Evolutionary conservation across 345 rosid species (phyloP), one percentile per base, ranked within the genome.

Genomic region (Clausena lansium): DNA sequence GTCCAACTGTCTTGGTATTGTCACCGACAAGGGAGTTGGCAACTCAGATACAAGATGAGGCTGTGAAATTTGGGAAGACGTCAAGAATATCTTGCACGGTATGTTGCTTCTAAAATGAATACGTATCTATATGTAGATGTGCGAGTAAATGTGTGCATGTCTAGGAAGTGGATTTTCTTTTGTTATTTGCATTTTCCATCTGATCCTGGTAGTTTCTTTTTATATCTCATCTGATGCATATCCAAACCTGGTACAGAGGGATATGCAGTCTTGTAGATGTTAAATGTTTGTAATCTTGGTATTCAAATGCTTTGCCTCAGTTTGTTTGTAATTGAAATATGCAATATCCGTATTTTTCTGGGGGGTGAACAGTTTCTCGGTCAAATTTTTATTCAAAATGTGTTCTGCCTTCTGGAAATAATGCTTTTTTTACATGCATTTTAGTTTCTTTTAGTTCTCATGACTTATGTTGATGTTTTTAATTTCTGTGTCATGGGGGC

Each of bases 1-100:
- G 99, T 77, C 99, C 99, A 52, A 91, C 97, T 67, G 92, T 94
- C 71, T 78, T 96, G 89, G 93, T 96, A 64, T 73, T 96, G 85
- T 92, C 99, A 63, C 99, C 99, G 52, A 96, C 99, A 10, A 92
- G 99, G 86, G 99, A 96, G 83, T 86, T 96, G 88, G 99, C 99
- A 15, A 91, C 97, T 25, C 99, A 96, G 78, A 96, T 96, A 78
- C 98, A 89, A 84, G 97, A 84, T 41, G 99, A 96, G 85, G 98
- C 97, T 75, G 87, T 86, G 78, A 96, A 96, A 79, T 96, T 96
- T 86, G 99, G 94, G 63, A 94, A 80, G 88, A 90, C 99, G 1
- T 92, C 98, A 33, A 90, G 93, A 88, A 87, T 96, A 76, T 84
- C 92, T 73, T 96, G 98, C 80, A 91, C 92, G 25, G 99, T 95